A percentile compares a stretch with the other conserved stretches of the same genome.
Conservation (phyloP, 495 filamentous ascomycete genomes). For the Bacidia gigantensis region DNA sequence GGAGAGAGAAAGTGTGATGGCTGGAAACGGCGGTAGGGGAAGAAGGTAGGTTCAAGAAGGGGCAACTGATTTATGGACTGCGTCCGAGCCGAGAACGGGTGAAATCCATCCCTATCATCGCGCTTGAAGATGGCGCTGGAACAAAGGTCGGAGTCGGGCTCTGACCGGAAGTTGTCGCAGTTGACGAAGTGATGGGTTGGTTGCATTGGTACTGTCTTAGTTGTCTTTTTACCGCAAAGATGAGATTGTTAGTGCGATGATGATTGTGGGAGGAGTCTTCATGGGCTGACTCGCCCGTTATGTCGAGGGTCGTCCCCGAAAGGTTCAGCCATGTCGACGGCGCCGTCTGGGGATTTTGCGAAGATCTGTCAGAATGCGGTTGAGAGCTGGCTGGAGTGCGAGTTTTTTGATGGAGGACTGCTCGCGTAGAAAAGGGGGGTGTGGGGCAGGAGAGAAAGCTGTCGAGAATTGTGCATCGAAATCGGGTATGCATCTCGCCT, state of each 20-base stretch:
- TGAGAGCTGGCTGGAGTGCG: conserved; percentile 11
- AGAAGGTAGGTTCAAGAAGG: too few relatives aligned
- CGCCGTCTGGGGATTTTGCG: conserved; percentile 8
- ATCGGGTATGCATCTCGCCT: neutral
- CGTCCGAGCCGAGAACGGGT: neutral
- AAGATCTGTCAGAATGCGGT: neutral
- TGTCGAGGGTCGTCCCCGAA: conserved; percentile 27
- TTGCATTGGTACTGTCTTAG: conserved; percentile 1
- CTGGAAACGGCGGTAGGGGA: too few relatives aligned
- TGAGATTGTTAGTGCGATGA: conserved; percentile 2
- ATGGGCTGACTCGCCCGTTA: conserved; percentile 27
- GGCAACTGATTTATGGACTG: conserved; percentile 3
- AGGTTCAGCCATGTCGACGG: conserved; percentile 24
- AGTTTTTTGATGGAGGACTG: conserved; percentile 31
- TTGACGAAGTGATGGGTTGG: conserved; percentile 6
- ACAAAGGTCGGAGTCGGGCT: conserved; percentile 7
- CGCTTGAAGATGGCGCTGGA: neutral
- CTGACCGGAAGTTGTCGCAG: conserved; percentile 8
- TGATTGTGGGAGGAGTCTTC: conserved; percentile 25
- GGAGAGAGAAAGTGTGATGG: neutral
- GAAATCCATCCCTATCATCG: conserved; percentile 6
- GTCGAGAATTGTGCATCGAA: conserved; percentile 20
- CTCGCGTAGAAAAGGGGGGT: conserved; percentile 31
- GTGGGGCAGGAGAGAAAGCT: conserved; percentile 30
- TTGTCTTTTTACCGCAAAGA: conserved; percentile 14